These are phyloP conservation scores for Nectriaceae sp. DNA, from an alignment of 2,329 filamentous ascomycete species.

Conservation along the genomic window DNA sequence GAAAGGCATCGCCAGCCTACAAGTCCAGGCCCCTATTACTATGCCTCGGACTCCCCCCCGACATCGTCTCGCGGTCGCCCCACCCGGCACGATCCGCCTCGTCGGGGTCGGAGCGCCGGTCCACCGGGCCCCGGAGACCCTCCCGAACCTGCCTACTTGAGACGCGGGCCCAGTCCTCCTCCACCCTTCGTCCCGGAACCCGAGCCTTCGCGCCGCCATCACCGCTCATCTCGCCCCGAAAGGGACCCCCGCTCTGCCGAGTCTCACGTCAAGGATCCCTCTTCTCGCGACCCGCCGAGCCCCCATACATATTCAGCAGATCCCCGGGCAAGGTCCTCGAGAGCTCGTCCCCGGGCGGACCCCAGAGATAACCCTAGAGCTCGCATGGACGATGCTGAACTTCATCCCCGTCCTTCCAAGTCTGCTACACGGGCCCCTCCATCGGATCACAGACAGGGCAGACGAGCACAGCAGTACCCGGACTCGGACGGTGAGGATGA, in stretches of 20 bases:
- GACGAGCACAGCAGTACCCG: slow-evolving; percentile 11
- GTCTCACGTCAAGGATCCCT: not conserved
- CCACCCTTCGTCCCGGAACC: slow-evolving; percentile 1
- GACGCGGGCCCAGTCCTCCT: slow-evolving; percentile 17
- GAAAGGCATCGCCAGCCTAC: slow-evolving; percentile 20
- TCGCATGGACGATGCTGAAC: no score
- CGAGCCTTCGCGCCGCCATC: slow-evolving; percentile 20
- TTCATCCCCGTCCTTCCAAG: slow-evolving; percentile 19
- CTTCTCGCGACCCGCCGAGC: not conserved
- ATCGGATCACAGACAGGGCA: slow-evolving; percentile 16
- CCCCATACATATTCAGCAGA: slow-evolving; percentile 6
- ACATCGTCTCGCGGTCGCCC: slow-evolving; percentile 10
- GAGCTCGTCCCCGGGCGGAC: not conserved
- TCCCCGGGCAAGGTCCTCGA: slow-evolving; percentile 9
- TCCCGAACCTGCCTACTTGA: slow-evolving; percentile 13
- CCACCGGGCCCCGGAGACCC: no score
- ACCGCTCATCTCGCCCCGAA: slow-evolving; percentile 18
- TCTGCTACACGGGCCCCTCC: slow-evolving; percentile 9
- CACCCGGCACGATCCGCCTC: slow-evolving; percentile 17
- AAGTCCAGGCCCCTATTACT: slow-evolving; percentile 13
- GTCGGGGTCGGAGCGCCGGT: slow-evolving; percentile 24
- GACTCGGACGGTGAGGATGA: slow-evolving; percentile 21
- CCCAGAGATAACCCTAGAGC: no score
- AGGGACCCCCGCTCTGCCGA: slow-evolving; percentile 4
- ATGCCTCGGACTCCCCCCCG: slow-evolving; percentile 16